These are phyloP conservation scores for Epichloe glyceriae DNA, from an alignment of 2,329 filamentous ascomycete genomes.

Conservation along the genomic window DNA sequence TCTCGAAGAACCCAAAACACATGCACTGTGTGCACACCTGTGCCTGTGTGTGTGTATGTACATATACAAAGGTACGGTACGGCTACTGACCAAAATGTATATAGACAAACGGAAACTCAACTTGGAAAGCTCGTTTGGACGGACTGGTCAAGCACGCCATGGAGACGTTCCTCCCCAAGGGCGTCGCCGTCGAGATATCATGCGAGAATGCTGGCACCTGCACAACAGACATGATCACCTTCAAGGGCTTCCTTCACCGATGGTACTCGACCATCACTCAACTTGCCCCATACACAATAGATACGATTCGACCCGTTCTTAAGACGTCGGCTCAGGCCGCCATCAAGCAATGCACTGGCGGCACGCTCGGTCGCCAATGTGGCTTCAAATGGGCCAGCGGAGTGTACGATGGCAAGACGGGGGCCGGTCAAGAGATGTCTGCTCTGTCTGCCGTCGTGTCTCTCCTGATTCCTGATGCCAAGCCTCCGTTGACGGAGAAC, in stretches of 20 bases:
- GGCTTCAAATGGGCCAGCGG: conserved; percentile 41
- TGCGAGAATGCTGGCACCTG: conserved; percentile 45
- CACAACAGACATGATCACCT: conserved; percentile 49
- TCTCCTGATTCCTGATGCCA: conserved; percentile 30
- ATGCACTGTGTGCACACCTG: too few species aligned
- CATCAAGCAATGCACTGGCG: conserved; percentile 40
- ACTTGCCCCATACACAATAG: conserved; percentile 39
- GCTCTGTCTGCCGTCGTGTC: conserved; percentile 42
- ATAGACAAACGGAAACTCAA: conserved; percentile 32
- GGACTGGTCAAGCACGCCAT: conserved; percentile 24
- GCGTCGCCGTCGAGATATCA: conserved; percentile 45
- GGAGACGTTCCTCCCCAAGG: conserved; percentile 38
- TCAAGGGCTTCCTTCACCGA: conserved; percentile 47
- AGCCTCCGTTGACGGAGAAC: conserved; percentile 29
- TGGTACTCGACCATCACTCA: conserved; percentile 42
- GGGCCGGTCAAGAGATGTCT: conserved; percentile 48
- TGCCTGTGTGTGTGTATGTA: too few species aligned
- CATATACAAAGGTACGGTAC: neutral
- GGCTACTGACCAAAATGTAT: conserved; percentile 1
- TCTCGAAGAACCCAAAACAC: neutral
- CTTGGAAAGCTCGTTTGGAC: conserved; percentile 39
- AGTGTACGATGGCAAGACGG: conserved; percentile 38
- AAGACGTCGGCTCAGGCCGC: conserved; percentile 39
- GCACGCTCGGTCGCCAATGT: conserved; percentile 34
- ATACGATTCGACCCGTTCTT: conserved; percentile 38